Conservation (phyloP, 2,329 filamentous ascomycete species). For the Botrytis byssoidea region DNA sequence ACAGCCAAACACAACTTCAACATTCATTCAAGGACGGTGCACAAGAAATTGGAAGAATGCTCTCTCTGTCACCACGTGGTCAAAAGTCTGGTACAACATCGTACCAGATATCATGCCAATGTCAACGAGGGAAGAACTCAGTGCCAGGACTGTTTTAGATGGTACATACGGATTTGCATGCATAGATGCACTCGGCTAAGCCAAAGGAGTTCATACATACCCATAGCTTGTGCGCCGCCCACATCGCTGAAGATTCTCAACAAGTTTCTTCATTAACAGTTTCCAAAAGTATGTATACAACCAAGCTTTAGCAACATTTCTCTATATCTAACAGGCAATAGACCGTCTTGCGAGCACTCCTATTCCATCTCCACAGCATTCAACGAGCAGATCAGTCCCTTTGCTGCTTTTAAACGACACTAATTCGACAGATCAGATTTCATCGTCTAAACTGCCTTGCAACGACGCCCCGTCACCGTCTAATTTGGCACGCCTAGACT, state of each 20-base stretch:
- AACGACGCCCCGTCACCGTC: neutral
- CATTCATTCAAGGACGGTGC: neutral
- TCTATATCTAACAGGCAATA: neutral
- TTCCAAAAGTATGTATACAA: neutral
- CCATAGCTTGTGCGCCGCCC: neutral
- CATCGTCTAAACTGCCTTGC: accelerated
- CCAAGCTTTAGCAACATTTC: neutral
- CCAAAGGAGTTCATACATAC: neutral
- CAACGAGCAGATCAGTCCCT: neutral
- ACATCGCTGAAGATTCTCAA: neutral
- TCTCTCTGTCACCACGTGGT: neutral
- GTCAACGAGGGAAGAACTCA: neutral
- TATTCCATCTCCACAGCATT: neutral
- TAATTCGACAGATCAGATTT: neutral
- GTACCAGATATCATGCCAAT: neutral
- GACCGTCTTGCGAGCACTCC: neutral
- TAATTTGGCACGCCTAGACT: neutral
- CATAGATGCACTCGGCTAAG: neutral
- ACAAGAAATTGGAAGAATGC: neutral
- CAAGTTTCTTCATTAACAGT: neutral
- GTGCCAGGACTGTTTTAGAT: neutral
- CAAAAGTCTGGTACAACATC: neutral
- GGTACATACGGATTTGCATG: neutral
- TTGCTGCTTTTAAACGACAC: neutral
- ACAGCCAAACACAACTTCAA: neutral